Conservation (phyloP, 306 rosid genomes). For the Vigna trinervia region DNA sequence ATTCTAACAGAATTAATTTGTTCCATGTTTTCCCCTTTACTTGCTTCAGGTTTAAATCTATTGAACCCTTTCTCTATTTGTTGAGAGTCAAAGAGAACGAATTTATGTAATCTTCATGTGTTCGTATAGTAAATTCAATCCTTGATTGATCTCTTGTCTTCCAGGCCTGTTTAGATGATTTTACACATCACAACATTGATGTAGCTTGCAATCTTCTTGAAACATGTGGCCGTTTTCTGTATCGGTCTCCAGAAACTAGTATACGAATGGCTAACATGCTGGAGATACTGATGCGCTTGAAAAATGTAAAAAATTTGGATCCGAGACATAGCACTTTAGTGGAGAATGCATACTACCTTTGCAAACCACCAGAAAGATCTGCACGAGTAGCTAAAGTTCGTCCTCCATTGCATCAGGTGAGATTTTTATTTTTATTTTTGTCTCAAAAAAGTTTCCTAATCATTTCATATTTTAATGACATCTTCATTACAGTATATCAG, state of each 20-base stretch:
- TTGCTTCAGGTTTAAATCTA: slow-evolving; percentile 18
- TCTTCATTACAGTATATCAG: slow-evolving; percentile 79
- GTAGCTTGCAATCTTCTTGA: slow-evolving; percentile 99
- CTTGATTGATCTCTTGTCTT: slow-evolving; percentile 34
- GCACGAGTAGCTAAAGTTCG: slow-evolving; percentile 95
- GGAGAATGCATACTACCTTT: slow-evolving; percentile 98
- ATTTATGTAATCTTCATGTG: slow-evolving; percentile 8
- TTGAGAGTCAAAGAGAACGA: slow-evolving; percentile 21
- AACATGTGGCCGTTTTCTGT: slow-evolving; percentile 96
- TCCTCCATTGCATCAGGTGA: slow-evolving; percentile 98
- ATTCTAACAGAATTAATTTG: too few species aligned
- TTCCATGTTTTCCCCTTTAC: too few species aligned
- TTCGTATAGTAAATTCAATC: slow-evolving; percentile 17
- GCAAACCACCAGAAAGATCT: slow-evolving; percentile 99
- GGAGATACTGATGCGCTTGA: slow-evolving; percentile 98
- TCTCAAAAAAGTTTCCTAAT: slow-evolving; percentile 18
- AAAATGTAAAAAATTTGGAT: slow-evolving; percentile 98
- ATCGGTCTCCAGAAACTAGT: slow-evolving; percentile 97
- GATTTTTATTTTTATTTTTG: slow-evolving; percentile 22
- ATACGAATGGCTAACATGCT: slow-evolving; percentile 95
- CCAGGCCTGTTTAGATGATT: slow-evolving; percentile 98
- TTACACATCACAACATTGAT: slow-evolving; percentile 98
- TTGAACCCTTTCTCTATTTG: slow-evolving; percentile 21
- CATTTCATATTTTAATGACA: slow-evolving; percentile 19
- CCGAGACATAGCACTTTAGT: slow-evolving; percentile 99